Base-by-base conservation (phyloP, 208 protist genomes). In the Trypanosoma brucei region DNA sequence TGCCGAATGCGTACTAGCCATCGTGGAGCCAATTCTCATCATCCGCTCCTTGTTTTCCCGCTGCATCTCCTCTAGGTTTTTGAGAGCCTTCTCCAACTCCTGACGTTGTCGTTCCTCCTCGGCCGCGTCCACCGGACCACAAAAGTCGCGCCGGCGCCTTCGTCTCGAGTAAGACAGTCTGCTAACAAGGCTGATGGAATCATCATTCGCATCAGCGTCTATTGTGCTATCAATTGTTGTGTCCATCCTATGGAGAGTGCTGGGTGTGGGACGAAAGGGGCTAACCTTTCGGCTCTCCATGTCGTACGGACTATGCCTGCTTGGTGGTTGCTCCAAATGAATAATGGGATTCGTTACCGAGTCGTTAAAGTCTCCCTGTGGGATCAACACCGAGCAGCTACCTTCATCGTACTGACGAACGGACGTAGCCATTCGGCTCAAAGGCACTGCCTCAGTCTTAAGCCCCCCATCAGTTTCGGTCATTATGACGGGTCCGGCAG, bases 41-140 rank as follows among this genome's bases (percentile, higher is more conserved):
- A 91, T 72, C 14, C 76, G 72, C 7, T 84, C 80, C 50, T 83
- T 76, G 61, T 93, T 91, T 64, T 91, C 84, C 48, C 53, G 62
- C 62, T 86, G 83, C 83, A 93, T 91, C 50, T 69, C 68, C 62
- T 84, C 81, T 11, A 92, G 64, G 40, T 76, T 78, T 35, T 65
- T 49, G 35, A 92, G 70, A 11, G 72, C 68, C 52, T 67, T 53
- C 51, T 81, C 62, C 74, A 74, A 81, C 40, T 80, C 71, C 1
- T 60, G 49, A 30, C 59, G 71, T 7, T 78, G 70, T 37, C 45
- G 37, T n/a, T 66, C 69, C n/a, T 33, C 58, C 0, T 65, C 70
- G 11, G 35, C 56, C 2, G 36, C 31, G 7, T 42, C 39, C 3
- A 72, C 70, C 11, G 51, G 44, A 39, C 37, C 46, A 1, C 58